These are phyloP conservation scores for Phytophthora litchii DNA, from an alignment of 352 stramenopile genomes.

Conservation along the genomic window DNA sequence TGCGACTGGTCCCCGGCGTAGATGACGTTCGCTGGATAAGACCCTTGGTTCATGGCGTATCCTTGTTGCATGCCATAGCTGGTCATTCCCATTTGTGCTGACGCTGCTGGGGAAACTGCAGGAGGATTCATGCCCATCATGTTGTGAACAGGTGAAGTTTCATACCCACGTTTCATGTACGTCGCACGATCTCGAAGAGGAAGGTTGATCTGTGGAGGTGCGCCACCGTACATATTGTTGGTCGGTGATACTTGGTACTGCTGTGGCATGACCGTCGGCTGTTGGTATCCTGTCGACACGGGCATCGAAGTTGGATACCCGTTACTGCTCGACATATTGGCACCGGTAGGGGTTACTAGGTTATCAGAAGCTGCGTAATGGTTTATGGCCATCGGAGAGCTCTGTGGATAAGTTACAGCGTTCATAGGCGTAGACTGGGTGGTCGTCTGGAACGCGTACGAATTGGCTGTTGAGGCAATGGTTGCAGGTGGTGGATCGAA, in stretches of 20 bases:
- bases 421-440: slow-evolving; percentile 23
- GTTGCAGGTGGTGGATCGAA: slow-evolving; percentile 20
- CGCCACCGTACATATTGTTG: slow-evolving; percentile 39
- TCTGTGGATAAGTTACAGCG: slow-evolving; percentile 31
- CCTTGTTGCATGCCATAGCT: slow-evolving; percentile 42
- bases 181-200: slow-evolving; percentile 62
- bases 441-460: slow-evolving; percentile 42
- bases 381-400: slow-evolving; percentile 40
- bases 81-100: slow-evolving; percentile 32
- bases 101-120: slow-evolving; percentile 29
- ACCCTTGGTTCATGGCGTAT: slow-evolving; percentile 31
- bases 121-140: slow-evolving; percentile 39
- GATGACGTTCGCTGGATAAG: slow-evolving; percentile 44
- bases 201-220: slow-evolving; percentile 58
- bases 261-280: slow-evolving; percentile 29
- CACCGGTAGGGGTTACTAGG: slow-evolving; percentile 20
- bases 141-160: slow-evolving; percentile 35
- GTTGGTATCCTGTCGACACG: slow-evolving; percentile 29
- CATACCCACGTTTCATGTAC: slow-evolving; percentile 56
- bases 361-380: slow-evolving; percentile 27
- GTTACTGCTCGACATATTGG: slow-evolving; percentile 22
- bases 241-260: slow-evolving; percentile 43
- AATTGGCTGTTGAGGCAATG: slow-evolving; percentile 22
- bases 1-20: slow-evolving; percentile 37
- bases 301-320: slow-evolving; percentile 32